phyloP scores from a whole-genome alignment of 495 filamentous ascomycete genomes.

The Hyaloscypha finlandica region DNA sequence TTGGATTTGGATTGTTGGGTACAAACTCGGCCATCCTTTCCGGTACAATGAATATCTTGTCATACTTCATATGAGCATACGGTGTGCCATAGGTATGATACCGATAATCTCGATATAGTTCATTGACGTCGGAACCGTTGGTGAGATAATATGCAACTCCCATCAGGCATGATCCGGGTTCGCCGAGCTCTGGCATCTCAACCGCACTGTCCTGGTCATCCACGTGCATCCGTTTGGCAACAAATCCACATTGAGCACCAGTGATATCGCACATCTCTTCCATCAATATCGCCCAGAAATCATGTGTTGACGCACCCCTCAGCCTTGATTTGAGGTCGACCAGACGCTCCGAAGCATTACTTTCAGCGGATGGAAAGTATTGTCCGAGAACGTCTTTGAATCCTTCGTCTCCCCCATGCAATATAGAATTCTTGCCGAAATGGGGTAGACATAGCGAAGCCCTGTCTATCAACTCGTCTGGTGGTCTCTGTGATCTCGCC shows the following conservation, averaged over 20 bases:
- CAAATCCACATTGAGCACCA: constrained; percentile 71
- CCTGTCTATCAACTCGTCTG: constrained; percentile 27
- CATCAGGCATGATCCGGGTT: constrained; percentile 63
- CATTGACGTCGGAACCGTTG: constrained; percentile 57
- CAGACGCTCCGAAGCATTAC: constrained; percentile 61
- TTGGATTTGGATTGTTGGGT: constrained; percentile 59
- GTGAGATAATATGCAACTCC: constrained; percentile 71
- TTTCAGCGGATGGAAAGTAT: constrained; percentile 55
- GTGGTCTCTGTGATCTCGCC: constrained; percentile 5
- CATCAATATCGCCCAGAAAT: constrained; percentile 70
- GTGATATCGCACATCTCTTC: constrained; percentile 65
- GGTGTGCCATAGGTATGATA: constrained; percentile 65
- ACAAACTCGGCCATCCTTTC: constrained; percentile 60
- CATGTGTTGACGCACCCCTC: constrained; percentile 53
- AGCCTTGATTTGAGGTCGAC: constrained; percentile 64
- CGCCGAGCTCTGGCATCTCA: constrained; percentile 59
- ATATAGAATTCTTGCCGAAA: constrained; percentile 39
- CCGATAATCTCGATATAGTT: constrained; percentile 58
- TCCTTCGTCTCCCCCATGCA: constrained; percentile 51
- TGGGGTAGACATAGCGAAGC: constrained; percentile 48
- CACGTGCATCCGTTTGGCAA: constrained; percentile 64
- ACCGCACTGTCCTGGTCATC: constrained; percentile 58
- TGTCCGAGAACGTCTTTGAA: constrained; percentile 41
- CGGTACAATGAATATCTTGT: constrained; percentile 73
- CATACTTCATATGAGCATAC: constrained; percentile 70